Conservation (phyloP, 805 yeast species). For the Lipomyces sp. region DNA sequence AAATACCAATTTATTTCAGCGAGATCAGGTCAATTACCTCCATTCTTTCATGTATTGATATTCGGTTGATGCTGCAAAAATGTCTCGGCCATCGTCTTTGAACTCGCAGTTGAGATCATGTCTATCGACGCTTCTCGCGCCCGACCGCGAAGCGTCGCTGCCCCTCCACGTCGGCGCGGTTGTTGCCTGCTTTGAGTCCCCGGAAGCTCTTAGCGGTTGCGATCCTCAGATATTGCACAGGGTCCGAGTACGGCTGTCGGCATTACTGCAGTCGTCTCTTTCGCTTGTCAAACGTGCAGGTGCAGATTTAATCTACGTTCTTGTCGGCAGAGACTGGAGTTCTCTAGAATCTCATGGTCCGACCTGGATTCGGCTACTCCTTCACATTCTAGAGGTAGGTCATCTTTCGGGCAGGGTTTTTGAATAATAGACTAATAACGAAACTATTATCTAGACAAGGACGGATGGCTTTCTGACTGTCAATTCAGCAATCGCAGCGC, state of each 20-base stretch:
- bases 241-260: constrained; percentile 25
- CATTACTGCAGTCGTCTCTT: constrained; percentile 17
- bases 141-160: constrained; percentile 16
- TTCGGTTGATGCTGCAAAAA: no score
- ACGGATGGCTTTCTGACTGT: not conserved
- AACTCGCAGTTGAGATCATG: constrained; percentile 16
- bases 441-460: constrained; percentile 6
- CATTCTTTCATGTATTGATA: no score
- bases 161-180: constrained; percentile 15
- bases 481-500: constrained; percentile 1
- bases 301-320: constrained; percentile 12
- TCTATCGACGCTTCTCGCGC: constrained; percentile 10
- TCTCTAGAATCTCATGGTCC: constrained; percentile 24
- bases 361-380: constrained; percentile 20
- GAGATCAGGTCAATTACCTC: no score
- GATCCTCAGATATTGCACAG: constrained; percentile 19
- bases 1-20: no score
- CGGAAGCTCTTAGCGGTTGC: not conserved
- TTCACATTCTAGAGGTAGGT: constrained; percentile 15
- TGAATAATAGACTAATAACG: not conserved
- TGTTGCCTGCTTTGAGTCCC: constrained; percentile 10
- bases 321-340: constrained; percentile 22
- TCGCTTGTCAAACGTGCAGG: constrained; percentile 7
- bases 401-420: no score
- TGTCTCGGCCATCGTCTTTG: not conserved